These are phyloP conservation scores for Juglanconis oblonga DNA, from an alignment of 2,329 filamentous ascomycete species.

Conservation along the genomic window DNA sequence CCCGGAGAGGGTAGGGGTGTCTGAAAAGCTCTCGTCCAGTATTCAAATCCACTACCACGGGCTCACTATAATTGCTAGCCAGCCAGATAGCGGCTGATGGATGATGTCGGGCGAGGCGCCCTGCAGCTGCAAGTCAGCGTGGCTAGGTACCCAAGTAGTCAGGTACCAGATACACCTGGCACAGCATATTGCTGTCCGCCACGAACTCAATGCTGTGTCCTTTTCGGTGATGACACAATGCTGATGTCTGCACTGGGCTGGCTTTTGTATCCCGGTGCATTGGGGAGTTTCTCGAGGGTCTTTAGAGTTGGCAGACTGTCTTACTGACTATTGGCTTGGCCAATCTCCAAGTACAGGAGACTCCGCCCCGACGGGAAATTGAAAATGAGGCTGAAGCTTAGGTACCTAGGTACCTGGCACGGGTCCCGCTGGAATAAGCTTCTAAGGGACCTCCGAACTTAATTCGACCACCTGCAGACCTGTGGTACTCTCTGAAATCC, in stretches of 20 bases:
- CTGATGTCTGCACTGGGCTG: too few species aligned
- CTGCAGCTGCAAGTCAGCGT: neutral
- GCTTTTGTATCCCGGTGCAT: too few species aligned
- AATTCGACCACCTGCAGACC: neutral
- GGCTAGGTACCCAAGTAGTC: too few species aligned
- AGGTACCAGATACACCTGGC: neutral
- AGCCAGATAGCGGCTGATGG: neutral
- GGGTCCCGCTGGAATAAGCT: neutral
- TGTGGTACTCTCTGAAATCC: neutral
- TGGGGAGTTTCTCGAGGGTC: too few species aligned
- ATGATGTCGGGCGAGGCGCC: neutral
- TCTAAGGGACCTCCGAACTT: neutral
- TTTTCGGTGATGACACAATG: neutral
- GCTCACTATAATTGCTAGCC: too few species aligned
- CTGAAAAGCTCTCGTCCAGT: too few species aligned
- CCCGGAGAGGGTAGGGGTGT: too few species aligned
- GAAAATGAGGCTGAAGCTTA: neutral
- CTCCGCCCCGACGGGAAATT: neutral
- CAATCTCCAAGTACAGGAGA: neutral
- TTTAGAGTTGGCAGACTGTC: too few species aligned
- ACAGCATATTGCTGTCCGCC: neutral
- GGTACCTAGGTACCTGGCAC: neutral
- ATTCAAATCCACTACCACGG: too few species aligned
- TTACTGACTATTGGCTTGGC: neutral
- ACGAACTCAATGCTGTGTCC: neutral